Base-by-base conservation (phyloP, 192 early-diverging fungal species). In the Mortierella antarctica region DNA sequence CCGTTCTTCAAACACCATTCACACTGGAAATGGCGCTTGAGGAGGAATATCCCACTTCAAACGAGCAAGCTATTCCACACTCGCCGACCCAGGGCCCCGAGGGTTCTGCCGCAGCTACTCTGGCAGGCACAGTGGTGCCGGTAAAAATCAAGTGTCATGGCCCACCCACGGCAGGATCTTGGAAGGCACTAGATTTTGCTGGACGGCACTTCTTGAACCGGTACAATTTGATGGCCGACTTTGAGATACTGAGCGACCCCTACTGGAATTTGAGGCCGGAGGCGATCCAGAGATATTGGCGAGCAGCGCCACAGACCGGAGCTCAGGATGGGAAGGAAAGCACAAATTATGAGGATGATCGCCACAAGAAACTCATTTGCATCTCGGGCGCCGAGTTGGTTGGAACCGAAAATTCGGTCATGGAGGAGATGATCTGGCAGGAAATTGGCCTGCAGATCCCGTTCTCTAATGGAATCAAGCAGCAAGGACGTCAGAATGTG, bases 201-300 rank as follows among this genome's bases (percentile, higher is more conserved):
- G 77, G 77, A 8, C 77, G 70, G 5, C 77, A 72, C 47, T 80
- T 80, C 54, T 17, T 80, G 51, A 80, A 80, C 51, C 63, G 70
- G 4, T 80, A 72, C 15, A 80, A 80, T 20, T 55, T 80, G 8
- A 21, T 67, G 14, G 65, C 70, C 46, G 62, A 72, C 31, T 80
- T 80, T 68, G 65, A 80, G 12, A 61, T 71, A 23, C 46, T 72
- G 4, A 65, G 58, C 20, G 77, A 80, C 7, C 45, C 59, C 0
- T 72, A 72, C 20, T 80, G 77, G 77, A 54, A 67, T 50, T 15
- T 80, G 65, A 63, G n/a, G 31, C 77, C 77, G 13, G 62, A 71
- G 20, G 54, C 70, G 2, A 80, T 80, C 23, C 65, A 62, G 41
- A 52, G 53, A 47, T 31, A 80, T 55, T 80, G 77, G 77, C 11